These are phyloP conservation scores for Fusarium siculi DNA, from an alignment of 2,329 filamentous ascomycete species.

Conservation along the genomic window DNA sequence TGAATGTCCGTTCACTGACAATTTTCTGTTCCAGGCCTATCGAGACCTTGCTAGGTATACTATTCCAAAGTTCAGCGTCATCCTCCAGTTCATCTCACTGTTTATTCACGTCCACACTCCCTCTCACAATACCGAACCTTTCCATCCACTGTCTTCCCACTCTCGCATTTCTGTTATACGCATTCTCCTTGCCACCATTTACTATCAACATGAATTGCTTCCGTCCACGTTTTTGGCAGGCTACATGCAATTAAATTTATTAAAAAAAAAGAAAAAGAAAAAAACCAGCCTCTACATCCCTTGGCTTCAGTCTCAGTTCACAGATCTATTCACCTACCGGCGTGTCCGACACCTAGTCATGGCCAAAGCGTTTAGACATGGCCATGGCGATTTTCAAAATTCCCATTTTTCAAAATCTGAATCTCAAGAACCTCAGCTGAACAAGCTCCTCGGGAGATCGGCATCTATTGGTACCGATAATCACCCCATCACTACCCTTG, in stretches of 20 bases:
- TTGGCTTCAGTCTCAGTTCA: not conserved
- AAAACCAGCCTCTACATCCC: not conserved
- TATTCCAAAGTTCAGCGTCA: conserved; percentile 11
- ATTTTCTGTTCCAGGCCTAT: conserved; percentile 50
- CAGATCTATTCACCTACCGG: conserved; percentile 8
- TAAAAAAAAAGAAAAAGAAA: too few relatives aligned
- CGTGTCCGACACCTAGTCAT: conserved; percentile 4
- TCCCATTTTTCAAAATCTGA: not conserved
- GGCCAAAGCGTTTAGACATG: not conserved
- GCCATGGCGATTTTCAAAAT: not conserved
- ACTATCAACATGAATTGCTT: not conserved
- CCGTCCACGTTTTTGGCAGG: not conserved
- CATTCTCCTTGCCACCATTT: not conserved
- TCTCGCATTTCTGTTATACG: not conserved
- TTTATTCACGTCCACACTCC: not conserved
- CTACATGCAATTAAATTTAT: not conserved
- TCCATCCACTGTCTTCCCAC: not conserved
- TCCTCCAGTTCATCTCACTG: not conserved
- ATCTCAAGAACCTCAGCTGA: not conserved
- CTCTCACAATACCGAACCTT: not conserved
- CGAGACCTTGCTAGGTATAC: conserved; percentile 50
- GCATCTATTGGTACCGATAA: not conserved
- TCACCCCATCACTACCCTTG: not conserved
- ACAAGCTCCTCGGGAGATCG: conserved; percentile 6
- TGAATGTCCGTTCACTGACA: conserved; percentile 35